Percentiles rank a stretch among this genome's conserved stretches.
phyloP scores from a whole-genome alignment of 306 rosid species.

The Fagus crenata region DNA sequence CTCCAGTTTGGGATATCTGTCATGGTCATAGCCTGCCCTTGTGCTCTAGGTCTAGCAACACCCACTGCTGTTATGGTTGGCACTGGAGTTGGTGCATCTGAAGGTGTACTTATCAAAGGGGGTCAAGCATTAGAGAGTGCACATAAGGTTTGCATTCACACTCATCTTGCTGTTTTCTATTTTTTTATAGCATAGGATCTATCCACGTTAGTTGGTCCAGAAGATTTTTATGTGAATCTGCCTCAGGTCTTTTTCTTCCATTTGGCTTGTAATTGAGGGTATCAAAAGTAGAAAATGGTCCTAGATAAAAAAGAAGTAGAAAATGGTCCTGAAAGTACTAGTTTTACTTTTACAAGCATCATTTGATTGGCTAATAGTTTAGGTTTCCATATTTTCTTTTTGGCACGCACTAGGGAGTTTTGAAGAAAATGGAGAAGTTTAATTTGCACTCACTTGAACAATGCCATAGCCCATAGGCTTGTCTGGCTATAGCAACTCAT shows the following conservation, averaged over 20 bases:
- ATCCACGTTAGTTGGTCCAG: not conserved
- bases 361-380: not conserved
- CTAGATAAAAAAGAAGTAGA: conserved; percentile 46
- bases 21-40: conserved; percentile 96
- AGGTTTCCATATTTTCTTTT: too few species aligned
- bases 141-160: conserved; percentile 53
- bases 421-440: not conserved
- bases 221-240: not conserved
- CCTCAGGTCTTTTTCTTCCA: not conserved
- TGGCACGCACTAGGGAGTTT: not conserved
- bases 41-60: conserved; percentile 91
- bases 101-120: conserved; percentile 87
- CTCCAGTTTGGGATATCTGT: conserved; percentile 88
- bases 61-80: conserved; percentile 96
- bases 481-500: conserved; percentile 22
- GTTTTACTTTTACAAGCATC: not conserved
- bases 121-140: conserved; percentile 86
- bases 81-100: conserved; percentile 89
- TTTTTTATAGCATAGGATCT: not conserved
- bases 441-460: not conserved
- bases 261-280: not conserved
- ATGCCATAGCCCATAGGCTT: not conserved
- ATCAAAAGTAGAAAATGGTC: not conserved
- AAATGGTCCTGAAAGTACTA: not conserved
- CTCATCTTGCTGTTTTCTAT: not conserved